Conservation (phyloP, 305 asterid species). For the Solanum hybrid region DNA sequence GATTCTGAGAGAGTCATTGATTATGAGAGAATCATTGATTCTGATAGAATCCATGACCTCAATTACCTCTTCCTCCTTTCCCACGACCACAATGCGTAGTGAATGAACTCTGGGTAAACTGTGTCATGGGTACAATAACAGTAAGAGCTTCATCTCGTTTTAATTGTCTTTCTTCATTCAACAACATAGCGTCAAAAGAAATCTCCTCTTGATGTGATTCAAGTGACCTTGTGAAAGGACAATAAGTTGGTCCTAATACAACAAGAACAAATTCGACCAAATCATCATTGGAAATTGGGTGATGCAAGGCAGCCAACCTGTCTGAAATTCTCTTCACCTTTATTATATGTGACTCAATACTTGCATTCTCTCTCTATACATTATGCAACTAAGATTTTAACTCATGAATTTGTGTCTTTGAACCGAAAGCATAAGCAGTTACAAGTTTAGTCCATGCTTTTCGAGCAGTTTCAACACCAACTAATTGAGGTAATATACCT, state of each 20-base stretch:
- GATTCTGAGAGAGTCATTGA: neutral
- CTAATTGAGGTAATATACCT: neutral
- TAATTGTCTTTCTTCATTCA: neutral
- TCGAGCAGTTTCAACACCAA: neutral
- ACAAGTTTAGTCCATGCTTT: neutral
- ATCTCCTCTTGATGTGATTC: neutral
- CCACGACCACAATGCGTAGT: neutral
- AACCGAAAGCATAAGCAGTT: neutral
- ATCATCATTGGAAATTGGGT: neutral
- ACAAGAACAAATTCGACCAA: neutral
- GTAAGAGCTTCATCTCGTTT: neutral
- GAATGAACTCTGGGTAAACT: neutral
- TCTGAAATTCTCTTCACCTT: neutral
- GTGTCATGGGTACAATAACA: neutral
- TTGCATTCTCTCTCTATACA: neutral
- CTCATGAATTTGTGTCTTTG: neutral
- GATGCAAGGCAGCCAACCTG: neutral
- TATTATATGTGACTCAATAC: neutral
- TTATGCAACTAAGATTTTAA: neutral
- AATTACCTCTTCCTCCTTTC: neutral
- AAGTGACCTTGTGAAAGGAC: neutral
- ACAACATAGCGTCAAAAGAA: neutral
- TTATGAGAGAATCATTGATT: neutral
- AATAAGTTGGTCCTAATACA: neutral
- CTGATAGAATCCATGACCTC: neutral